phyloP scores from a whole-genome alignment of 352 stramenopile genomes.

The Phytophthora aleatoria region DNA sequence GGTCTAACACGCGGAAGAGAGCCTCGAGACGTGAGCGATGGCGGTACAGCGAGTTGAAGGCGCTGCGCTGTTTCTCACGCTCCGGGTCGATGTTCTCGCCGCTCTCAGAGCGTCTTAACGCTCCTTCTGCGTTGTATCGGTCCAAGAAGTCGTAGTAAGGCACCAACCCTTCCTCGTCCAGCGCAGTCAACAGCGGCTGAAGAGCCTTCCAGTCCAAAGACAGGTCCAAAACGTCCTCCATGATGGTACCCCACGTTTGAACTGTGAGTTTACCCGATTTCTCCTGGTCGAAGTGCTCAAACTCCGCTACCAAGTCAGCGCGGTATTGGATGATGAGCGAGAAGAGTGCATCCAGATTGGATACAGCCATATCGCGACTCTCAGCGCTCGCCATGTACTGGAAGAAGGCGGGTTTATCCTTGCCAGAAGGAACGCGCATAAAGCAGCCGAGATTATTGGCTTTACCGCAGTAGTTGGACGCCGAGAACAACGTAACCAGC shows the following conservation, averaged over 20 bases:
- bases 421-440: slow-evolving; percentile 75
- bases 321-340: slow-evolving; percentile 82
- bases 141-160: slow-evolving; percentile 77
- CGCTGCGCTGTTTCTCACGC: slow-evolving; percentile 56
- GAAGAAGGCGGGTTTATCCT: slow-evolving; percentile 84
- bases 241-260: slow-evolving; percentile 61
- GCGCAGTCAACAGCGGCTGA: slow-evolving; percentile 73
- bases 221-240: slow-evolving; percentile 82
- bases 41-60: slow-evolving; percentile 86
- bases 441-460: slow-evolving; percentile 88
- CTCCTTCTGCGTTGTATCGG: slow-evolving; percentile 75
- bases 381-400: slow-evolving; percentile 88
- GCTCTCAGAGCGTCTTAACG: slow-evolving; percentile 26
- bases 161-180: slow-evolving; percentile 71
- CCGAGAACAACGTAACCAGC: slow-evolving; percentile 88
- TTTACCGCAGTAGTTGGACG: slow-evolving; percentile 87
- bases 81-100: slow-evolving; percentile 42
- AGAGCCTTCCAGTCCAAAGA: slow-evolving; percentile 81
- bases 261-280: slow-evolving; percentile 52
- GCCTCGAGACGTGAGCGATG: slow-evolving; percentile 82
- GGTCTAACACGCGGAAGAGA: slow-evolving; percentile 83
- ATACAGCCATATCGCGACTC: slow-evolving; percentile 78
- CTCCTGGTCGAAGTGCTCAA: slow-evolving; percentile 56
- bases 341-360: slow-evolving; percentile 86
- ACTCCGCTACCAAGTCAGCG: slow-evolving; percentile 65